phyloP scores from a whole-genome alignment of 192 early-diverging fungal genomes.

The Backusella macrospora region DNA sequence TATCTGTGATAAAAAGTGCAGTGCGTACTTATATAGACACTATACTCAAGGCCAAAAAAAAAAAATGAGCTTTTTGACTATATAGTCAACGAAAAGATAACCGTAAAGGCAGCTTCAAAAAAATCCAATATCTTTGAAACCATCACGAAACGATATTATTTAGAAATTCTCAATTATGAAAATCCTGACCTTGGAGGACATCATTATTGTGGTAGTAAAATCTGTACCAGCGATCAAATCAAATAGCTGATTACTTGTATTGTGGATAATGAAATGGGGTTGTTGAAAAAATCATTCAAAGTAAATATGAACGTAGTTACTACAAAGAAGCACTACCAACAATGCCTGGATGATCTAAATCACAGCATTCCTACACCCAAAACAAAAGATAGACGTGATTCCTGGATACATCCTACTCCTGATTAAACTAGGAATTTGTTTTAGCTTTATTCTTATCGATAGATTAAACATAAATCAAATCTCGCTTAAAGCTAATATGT shows the following conservation, averaged over 20 bases:
- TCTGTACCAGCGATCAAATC: background rate
- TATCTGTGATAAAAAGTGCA: too few species aligned
- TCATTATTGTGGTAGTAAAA: background rate
- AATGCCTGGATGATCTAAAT: background rate
- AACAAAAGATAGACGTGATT: too few species aligned
- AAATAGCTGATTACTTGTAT: background rate
- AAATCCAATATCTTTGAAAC: background rate
- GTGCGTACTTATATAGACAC: too few species aligned
- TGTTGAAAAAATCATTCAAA: background rate
- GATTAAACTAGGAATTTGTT: too few species aligned
- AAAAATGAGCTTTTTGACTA: background rate
- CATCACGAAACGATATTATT: too few species aligned
- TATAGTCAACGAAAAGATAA: background rate
- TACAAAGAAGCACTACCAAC: background rate
- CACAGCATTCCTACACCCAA: background rate
- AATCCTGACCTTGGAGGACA: too few species aligned
- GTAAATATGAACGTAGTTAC: background rate
- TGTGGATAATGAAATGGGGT: background rate
- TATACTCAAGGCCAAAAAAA: background rate
- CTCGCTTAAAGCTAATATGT: too few species aligned
- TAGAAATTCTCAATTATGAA: too few species aligned
- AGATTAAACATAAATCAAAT: too few species aligned
- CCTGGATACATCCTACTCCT: too few species aligned
- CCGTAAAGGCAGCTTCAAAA: background rate
- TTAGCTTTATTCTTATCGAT: too few species aligned